phyloP scores from a whole-genome alignment of 2,329 filamentous ascomycete genomes.

The Mycosphaerelloides madeirae region DNA sequence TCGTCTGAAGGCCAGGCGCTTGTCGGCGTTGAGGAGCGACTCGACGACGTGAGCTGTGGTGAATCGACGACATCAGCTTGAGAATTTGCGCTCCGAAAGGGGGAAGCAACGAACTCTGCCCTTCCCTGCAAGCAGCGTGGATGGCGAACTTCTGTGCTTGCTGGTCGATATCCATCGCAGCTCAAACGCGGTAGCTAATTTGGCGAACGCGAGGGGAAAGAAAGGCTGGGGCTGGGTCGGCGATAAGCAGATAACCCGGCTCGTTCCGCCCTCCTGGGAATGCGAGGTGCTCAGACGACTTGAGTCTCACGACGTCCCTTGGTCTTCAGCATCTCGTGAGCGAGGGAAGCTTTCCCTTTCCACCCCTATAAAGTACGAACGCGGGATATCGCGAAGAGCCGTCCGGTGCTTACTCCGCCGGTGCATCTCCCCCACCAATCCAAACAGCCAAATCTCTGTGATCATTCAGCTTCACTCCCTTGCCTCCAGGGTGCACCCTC shows the following conservation, averaged over 20 bases:
- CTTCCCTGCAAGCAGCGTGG: slow-evolving; percentile 81
- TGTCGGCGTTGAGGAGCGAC: slow-evolving; percentile 70
- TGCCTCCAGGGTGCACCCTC: slow-evolving; percentile 72
- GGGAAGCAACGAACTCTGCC: slow-evolving; percentile 58
- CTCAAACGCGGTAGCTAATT: slow-evolving; percentile 2
- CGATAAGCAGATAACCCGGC: no score
- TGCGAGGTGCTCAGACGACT: no score
- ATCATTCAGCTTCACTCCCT: slow-evolving; percentile 51
- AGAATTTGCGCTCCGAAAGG: slow-evolving; percentile 1
- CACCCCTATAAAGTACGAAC: no score
- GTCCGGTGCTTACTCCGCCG: no score
- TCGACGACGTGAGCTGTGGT: slow-evolving; percentile 67
- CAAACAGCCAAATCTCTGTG: slow-evolving; percentile 5
- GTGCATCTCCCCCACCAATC: slow-evolving; percentile 4
- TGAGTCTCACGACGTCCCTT: no score
- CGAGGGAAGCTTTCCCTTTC: no score
- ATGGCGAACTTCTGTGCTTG: slow-evolving; percentile 67
- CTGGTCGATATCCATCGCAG: slow-evolving; percentile 27
- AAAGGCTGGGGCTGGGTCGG: no score
- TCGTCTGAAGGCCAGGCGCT: slow-evolving; percentile 65
- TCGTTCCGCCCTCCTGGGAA: no score
- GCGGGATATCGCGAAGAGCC: no score
- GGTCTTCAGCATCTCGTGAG: no score
- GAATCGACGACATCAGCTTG: slow-evolving; percentile 1
- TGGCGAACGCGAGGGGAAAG: slow-evolving; percentile 2